Percentiles rank a stretch among this genome's conserved stretches.
Evolutionary conservation across 495 filamentous ascomycete genomes (phyloP).

Genomic region (Xanthoparmelia taractica): DNA sequence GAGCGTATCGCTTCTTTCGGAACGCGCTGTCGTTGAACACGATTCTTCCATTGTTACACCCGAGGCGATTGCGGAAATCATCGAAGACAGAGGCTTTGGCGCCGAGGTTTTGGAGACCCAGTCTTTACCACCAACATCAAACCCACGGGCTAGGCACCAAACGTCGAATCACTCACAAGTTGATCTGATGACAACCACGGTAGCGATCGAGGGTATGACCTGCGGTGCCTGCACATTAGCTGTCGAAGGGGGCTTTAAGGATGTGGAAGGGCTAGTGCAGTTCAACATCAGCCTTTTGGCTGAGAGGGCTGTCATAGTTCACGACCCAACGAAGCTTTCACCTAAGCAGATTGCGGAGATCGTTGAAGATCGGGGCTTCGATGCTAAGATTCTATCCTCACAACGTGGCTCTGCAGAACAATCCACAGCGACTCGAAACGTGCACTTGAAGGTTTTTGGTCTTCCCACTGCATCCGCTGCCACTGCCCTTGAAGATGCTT

Average conservation of each 20-base stretch:
- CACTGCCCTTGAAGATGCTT: slow-evolving; percentile 57
- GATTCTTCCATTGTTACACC: slow-evolving; percentile 55
- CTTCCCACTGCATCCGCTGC: slow-evolving; percentile 62
- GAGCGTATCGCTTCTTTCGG: slow-evolving; percentile 73
- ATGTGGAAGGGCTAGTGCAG: slow-evolving; percentile 65
- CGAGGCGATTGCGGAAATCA: slow-evolving; percentile 72
- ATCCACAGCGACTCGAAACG: slow-evolving; percentile 42
- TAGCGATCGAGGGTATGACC: slow-evolving; percentile 90
- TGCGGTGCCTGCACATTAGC: slow-evolving; percentile 94
- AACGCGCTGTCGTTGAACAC: slow-evolving; percentile 68
- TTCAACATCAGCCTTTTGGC: slow-evolving; percentile 93
- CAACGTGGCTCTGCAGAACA: slow-evolving; percentile 31
- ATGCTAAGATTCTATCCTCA: slow-evolving; percentile 61
- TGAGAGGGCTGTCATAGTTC: slow-evolving; percentile 81
- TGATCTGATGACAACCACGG: slow-evolving; percentile 59
- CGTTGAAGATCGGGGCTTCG: slow-evolving; percentile 71
- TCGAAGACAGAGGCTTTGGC: slow-evolving; percentile 89
- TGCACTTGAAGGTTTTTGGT: slow-evolving; percentile 80
- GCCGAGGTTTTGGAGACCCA: slow-evolving; percentile 61
- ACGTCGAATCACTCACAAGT: slow-evolving; percentile 31
- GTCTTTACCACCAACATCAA: slow-evolving; percentile 18
- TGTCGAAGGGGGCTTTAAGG: slow-evolving; percentile 73
- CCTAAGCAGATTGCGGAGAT: slow-evolving; percentile 62
- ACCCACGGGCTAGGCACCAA: slow-evolving; percentile 32
- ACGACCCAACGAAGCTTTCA: slow-evolving; percentile 64